Evolutionary conservation across 768 basidiomycete species (phyloP).

Genomic region (Tephrocybe sp.): DNA sequence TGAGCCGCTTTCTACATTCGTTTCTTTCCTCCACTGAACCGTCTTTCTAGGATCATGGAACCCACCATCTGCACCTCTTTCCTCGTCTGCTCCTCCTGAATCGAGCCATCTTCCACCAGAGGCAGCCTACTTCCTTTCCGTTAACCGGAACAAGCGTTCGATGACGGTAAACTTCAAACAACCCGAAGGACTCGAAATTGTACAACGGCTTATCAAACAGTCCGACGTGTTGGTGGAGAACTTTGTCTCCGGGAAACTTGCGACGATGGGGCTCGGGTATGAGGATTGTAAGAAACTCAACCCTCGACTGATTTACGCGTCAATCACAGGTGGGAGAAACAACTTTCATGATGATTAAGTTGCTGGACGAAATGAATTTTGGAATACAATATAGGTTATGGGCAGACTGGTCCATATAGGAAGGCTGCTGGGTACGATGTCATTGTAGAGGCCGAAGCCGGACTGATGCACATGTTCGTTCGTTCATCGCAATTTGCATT

Average conservation of each 20-base stretch:
- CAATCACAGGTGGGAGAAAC: slow-evolving; percentile 68
- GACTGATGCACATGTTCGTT: slow-evolving; percentile 88
- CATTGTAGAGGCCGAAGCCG: slow-evolving; percentile 84
- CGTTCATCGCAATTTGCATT: slow-evolving; percentile 9
- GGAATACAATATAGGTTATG: slow-evolving; percentile 30
- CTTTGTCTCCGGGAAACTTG: slow-evolving; percentile 82
- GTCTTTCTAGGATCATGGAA: slow-evolving; percentile 55
- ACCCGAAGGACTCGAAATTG: slow-evolving; percentile 70
- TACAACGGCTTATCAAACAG: slow-evolving; percentile 64
- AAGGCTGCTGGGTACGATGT: slow-evolving; percentile 88
- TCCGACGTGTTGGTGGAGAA: slow-evolving; percentile 92
- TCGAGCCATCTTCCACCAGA: slow-evolving; percentile 77
- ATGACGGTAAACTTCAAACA: slow-evolving; percentile 88
- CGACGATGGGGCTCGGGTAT: slow-evolving; percentile 81
- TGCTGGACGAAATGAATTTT: background rate
- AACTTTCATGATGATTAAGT: background rate
- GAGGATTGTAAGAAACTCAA: slow-evolving; percentile 79
- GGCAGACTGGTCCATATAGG: slow-evolving; percentile 86
- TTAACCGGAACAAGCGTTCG: slow-evolving; percentile 87
- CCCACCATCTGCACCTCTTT: slow-evolving; percentile 56
- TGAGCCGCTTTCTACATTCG: slow-evolving; percentile 2
- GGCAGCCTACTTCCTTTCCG: slow-evolving; percentile 88
- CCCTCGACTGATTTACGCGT: slow-evolving; percentile 79
- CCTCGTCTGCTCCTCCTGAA: slow-evolving; percentile 45
- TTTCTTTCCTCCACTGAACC: slow-evolving; percentile 6